Percentiles rank a stretch among this genome's conserved stretches.
Conservation (phyloP, 768 basidiomycete genomes). For the Dacryopinax spathularia region DNA sequence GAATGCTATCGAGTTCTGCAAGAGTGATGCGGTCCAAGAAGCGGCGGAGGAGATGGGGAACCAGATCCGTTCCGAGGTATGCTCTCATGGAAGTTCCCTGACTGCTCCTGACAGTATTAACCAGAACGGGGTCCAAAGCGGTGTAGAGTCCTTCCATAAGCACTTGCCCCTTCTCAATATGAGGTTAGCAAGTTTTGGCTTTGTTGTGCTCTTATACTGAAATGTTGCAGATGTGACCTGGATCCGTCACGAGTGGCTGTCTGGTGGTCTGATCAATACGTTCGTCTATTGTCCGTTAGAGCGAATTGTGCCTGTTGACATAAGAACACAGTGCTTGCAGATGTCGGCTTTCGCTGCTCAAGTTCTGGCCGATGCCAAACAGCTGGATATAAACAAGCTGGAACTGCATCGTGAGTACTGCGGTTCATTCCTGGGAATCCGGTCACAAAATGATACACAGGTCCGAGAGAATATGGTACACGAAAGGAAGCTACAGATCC, state of each 20-base stretch:
- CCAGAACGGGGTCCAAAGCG: conserved; percentile 35
- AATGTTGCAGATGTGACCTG: conserved; percentile 39
- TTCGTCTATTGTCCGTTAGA: conserved; percentile 14
- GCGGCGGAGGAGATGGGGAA: conserved; percentile 39
- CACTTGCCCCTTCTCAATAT: conserved; percentile 49
- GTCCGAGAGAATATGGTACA: conserved; percentile 33
- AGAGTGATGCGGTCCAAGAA: conserved; percentile 32
- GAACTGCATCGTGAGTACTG: conserved; percentile 36
- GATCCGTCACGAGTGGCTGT: conserved; percentile 37
- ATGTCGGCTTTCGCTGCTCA: conserved; percentile 44
- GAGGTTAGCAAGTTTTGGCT: conserved; percentile 23
- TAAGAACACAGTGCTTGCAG: conserved; percentile 29
- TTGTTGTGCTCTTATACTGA: neutral
- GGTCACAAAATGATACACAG: too few species aligned
- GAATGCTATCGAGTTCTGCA: conserved; percentile 38
- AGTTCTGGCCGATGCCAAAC: conserved; percentile 32
- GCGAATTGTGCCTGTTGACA: neutral
- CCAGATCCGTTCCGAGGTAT: conserved; percentile 37
- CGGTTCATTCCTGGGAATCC: neutral
- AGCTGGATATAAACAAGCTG: conserved; percentile 31
- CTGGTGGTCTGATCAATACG: conserved; percentile 45
- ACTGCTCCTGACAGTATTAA: neutral
- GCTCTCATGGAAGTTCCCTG: conserved; percentile 8
- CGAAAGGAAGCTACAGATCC: conserved; percentile 29
- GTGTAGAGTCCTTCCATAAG: conserved; percentile 43